Evolutionary conservation across 2,329 filamentous ascomycete genomes (phyloP), one percentile per base, ranked within the genome.

Genomic region (Aspergillus novofumigatus): DNA sequence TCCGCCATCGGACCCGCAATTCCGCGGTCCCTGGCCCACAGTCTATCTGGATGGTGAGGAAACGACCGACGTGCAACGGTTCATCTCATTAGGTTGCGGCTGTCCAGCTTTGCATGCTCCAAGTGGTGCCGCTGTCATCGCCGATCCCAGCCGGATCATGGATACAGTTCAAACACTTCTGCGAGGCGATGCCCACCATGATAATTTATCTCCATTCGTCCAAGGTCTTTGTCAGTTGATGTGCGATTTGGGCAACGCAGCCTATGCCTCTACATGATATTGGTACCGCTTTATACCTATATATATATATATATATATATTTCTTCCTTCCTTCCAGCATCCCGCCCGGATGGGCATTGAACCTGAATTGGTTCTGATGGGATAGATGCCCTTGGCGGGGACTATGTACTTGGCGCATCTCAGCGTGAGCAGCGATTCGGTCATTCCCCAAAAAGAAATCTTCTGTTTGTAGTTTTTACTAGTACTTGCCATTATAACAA

Each of bases 181-280:
- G 59, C 73, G 77, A 32, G 70, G 75, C 42, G 86, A 86, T 68
- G 85, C 80, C 57, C 71, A 75, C 29, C 78, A 80, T 29, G 68
- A 72, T 7, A 63, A 79, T 57, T 84, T 87, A 11, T 82, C 86
- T 0, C 78, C 59, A 5, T 35, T 91, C 48, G 86, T 89, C 1
- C 86, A 88, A 63, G 90, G 89, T 59, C 69, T 90, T 50, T 81
- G 85, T 49, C 80, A 84, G 49, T 72, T 90, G 62, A 81, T 90
- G 62, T 58, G 62, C 10, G 67, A 68, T 49, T 47, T 72, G 35
- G 70, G 69, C 28, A 62, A 56, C 17, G 61, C 61, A 9, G 61
- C n/a, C 3, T 44, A 20, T 21, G n/a, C 3, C n/a, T 21, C n/a
- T 4, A 44, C 21, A 44, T 44, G 32, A 35, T 4, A 35, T 35